Evolutionary conservation across 2,329 filamentous ascomycete species (phyloP).

Genomic region (Fusarium sp.): DNA sequence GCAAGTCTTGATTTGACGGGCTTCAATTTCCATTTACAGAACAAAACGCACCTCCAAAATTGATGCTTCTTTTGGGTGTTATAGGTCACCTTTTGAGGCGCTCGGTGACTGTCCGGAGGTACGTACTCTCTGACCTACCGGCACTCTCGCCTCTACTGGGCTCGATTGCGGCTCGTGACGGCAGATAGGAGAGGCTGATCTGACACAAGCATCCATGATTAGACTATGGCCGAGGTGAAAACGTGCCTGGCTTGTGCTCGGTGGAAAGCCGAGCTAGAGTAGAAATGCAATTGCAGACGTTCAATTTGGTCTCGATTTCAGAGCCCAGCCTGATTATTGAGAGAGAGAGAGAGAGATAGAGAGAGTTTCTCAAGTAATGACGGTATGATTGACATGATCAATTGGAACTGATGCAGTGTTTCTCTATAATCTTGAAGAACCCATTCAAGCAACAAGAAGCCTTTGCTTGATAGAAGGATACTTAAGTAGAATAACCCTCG

Average conservation of each 20-base stretch:
- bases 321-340: not conserved
- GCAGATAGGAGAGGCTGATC: constrained; percentile 17
- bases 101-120: constrained; percentile 44
- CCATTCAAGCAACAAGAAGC: not conserved
- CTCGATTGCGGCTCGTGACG: constrained; percentile 29
- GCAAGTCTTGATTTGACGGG: constrained; percentile 15
- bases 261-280: constrained; percentile 32
- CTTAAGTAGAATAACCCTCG: not conserved
- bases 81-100: constrained; percentile 10
- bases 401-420: not conserved
- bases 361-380: not conserved
- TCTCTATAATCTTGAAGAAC: not conserved
- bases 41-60: not conserved
- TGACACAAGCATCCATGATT: constrained; percentile 18
- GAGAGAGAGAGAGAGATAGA: not conserved
- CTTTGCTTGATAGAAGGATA: not conserved
- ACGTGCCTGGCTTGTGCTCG: constrained; percentile 23
- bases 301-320: not conserved
- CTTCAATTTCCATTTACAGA: not conserved
- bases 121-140: constrained; percentile 27
- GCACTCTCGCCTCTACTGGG: not conserved
- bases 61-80: not conserved
- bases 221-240: constrained; percentile 35
- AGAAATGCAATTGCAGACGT: not conserved
- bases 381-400: not conserved